Evolutionary conservation across 441 rosid species (phyloP).

Genomic region (Pelargonium myrrhifolium): DNA sequence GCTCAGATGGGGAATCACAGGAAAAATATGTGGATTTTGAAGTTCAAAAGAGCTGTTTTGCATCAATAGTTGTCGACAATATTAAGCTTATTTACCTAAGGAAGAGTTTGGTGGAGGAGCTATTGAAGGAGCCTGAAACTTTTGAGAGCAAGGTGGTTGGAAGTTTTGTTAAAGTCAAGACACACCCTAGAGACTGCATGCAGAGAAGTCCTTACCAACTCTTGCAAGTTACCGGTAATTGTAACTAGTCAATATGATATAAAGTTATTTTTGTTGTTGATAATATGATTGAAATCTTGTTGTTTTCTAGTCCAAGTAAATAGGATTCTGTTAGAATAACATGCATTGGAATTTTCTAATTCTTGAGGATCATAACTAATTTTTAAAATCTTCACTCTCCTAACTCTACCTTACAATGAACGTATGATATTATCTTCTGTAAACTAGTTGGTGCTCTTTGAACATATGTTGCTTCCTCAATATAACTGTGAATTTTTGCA

Average conservation of each 20-base stretch:
- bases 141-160: slow-evolving; percentile 47
- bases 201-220: slow-evolving; percentile 34
- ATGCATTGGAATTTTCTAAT: too few relatives aligned
- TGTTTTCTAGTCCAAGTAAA: too few relatives aligned
- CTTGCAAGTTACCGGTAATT: slow-evolving; percentile 48
- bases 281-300: too few relatives aligned
- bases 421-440: background rate
- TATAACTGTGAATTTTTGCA: slow-evolving; percentile 12
- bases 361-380: too few relatives aligned
- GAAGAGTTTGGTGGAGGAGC: slow-evolving; percentile 41
- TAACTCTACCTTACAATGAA: too few relatives aligned
- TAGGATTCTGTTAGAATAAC: too few relatives aligned
- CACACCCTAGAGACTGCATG: slow-evolving; percentile 26
- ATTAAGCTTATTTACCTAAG: slow-evolving; percentile 47
- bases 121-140: slow-evolving; percentile 29
- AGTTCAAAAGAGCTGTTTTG: slow-evolving; percentile 32
- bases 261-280: too few relatives aligned
- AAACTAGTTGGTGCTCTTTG: background rate
- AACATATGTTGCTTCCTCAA: background rate
- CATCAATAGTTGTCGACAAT: slow-evolving; percentile 35
- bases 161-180: slow-evolving; percentile 57
- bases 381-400: too few relatives aligned
- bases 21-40: slow-evolving; percentile 12
- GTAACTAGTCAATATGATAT: background rate
- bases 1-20: slow-evolving; percentile 2